These are phyloP conservation scores for Melampsora abietis-canadensis DNA, from an alignment of 1,284 basidiomycete genomes.

Conservation along the genomic window DNA sequence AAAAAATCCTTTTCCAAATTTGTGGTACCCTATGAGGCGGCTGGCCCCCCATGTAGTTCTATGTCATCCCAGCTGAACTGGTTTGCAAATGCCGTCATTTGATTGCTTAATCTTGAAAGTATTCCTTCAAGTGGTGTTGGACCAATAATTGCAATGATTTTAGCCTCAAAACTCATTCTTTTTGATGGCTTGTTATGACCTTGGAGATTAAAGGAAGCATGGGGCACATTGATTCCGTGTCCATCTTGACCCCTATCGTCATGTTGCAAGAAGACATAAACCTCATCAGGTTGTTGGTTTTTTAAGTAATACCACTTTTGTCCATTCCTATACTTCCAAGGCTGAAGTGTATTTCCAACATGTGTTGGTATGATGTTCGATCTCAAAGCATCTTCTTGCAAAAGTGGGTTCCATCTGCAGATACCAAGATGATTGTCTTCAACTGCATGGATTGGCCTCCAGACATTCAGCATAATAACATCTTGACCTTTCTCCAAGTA, in stretches of 20 bases:
- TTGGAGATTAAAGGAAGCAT: background rate
- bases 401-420: background rate
- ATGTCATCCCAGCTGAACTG: too few species aligned
- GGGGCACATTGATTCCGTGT: background rate
- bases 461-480: constrained; percentile 8
- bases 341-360: background rate
- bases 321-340: background rate
- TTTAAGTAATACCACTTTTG: background rate
- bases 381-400: background rate
- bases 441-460: constrained; percentile 4
- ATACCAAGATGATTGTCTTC: background rate
- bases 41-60: too few species aligned
- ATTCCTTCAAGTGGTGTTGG: too few species aligned
- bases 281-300: background rate
- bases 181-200: too few species aligned
- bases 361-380: background rate
- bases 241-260: background rate
- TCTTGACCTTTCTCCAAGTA: background rate
- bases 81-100: too few species aligned
- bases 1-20: too few species aligned
- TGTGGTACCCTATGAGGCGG: too few species aligned
- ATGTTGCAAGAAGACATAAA: constrained; percentile 6
- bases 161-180: too few species aligned
- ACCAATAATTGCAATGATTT: too few species aligned
- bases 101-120: too few species aligned